Evolutionary conservation across 768 basidiomycete genomes (phyloP).

Genomic region (Lentinula boryana): DNA sequence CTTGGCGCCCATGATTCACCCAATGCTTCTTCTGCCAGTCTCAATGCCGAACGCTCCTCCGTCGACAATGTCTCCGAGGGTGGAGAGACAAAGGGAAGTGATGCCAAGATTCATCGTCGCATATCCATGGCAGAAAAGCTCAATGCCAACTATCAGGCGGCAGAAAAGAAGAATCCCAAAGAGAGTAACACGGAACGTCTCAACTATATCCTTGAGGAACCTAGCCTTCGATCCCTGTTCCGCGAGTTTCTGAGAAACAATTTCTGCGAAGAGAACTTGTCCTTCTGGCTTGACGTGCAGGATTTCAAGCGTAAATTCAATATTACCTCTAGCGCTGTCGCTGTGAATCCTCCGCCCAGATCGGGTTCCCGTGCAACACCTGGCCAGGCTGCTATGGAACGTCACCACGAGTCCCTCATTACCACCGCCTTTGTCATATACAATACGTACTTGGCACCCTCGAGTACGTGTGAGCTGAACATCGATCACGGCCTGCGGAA

Average conservation of each 20-base stretch:
- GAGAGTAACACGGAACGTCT: slow-evolving; percentile 92
- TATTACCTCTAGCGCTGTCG: slow-evolving; percentile 89
- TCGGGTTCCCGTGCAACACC: slow-evolving; percentile 45
- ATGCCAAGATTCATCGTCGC: slow-evolving; percentile 70
- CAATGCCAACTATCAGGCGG: slow-evolving; percentile 47
- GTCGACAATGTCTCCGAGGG: slow-evolving; percentile 36
- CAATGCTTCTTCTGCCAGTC: slow-evolving; percentile 57
- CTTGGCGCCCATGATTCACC: slow-evolving; percentile 49
- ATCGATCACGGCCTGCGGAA: slow-evolving; percentile 96
- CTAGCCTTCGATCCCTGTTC: slow-evolving; percentile 82
- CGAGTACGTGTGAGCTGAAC: slow-evolving; percentile 93
- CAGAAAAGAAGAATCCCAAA: slow-evolving; percentile 53
- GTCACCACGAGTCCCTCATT: slow-evolving; percentile 92
- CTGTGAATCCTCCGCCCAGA: slow-evolving; percentile 29
- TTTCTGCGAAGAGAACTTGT: slow-evolving; percentile 97
- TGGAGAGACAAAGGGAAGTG: slow-evolving; percentile 29
- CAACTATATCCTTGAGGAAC: slow-evolving; percentile 89
- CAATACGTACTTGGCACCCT: slow-evolving; percentile 92
- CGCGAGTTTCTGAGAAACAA: slow-evolving; percentile 91
- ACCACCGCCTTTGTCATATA: slow-evolving; percentile 92
- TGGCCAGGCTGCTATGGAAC: slow-evolving; percentile 90
- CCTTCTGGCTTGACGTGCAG: slow-evolving; percentile 95
- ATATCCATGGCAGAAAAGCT: slow-evolving; percentile 74
- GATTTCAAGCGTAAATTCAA: slow-evolving; percentile 96
- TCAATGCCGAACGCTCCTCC: slow-evolving; percentile 53